phyloP scores from a whole-genome alignment of 257 asterid species.

The Dorcoceras hygrometricum region DNA sequence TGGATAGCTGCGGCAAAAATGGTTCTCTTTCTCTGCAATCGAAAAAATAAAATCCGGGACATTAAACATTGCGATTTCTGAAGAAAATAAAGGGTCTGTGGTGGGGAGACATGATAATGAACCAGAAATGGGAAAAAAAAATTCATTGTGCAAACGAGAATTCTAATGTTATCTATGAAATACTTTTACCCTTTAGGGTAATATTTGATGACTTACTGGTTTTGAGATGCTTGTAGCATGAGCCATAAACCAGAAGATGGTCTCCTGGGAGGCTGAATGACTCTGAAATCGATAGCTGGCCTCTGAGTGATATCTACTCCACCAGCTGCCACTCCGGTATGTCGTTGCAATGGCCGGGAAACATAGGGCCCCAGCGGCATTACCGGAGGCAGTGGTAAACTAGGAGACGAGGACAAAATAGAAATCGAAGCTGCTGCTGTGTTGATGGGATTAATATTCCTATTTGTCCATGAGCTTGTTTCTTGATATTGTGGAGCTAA shows the following conservation, averaged over 20 bases:
- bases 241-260: slow-evolving; percentile 93
- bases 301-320: slow-evolving; percentile 22
- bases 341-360: slow-evolving; percentile 45
- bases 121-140: neutral
- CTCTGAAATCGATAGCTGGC: slow-evolving; percentile 55
- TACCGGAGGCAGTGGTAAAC: slow-evolving; percentile 11
- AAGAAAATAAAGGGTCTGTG: neutral
- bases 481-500: slow-evolving; percentile 32
- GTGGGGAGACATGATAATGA: slow-evolving; percentile 12
- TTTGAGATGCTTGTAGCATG: slow-evolving; percentile 63
- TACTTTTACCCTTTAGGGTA: neutral
- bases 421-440: slow-evolving; percentile 18
- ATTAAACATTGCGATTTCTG: slow-evolving; percentile 23
- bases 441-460: slow-evolving; percentile 43
- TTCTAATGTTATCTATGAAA: neutral
- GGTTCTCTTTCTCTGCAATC: slow-evolving; percentile 69
- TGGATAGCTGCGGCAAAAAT: slow-evolving; percentile 83
- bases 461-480: slow-evolving; percentile 39
- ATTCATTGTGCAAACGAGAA: neutral
- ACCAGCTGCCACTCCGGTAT: slow-evolving; percentile 23
- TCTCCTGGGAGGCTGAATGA: slow-evolving; percentile 69
- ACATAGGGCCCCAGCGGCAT: slow-evolving; percentile 35
- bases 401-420: slow-evolving; percentile 22
- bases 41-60: slow-evolving; percentile 6
- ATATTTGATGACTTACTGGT: slow-evolving; percentile 56